Conservation (phyloP, 345 rosid genomes). For the Hypericum androsaemum region DNA sequence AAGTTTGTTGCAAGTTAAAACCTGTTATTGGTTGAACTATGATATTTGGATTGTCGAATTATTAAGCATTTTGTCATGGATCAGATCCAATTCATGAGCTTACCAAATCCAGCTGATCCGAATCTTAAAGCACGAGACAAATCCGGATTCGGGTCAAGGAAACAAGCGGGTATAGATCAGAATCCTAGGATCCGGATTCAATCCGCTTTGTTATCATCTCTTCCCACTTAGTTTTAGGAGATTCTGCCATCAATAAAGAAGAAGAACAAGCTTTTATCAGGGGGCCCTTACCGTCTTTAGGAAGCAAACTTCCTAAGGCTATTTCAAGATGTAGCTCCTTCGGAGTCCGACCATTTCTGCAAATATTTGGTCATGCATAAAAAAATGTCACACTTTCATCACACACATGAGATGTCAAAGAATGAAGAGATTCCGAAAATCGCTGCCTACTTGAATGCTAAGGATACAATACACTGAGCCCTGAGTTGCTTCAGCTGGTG, state of each 20-base stretch:
- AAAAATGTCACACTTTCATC: not conserved
- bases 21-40: no score
- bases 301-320: slow-evolving; percentile 62
- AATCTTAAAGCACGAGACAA: no score
- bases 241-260: not conserved
- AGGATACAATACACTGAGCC: slow-evolving; percentile 86
- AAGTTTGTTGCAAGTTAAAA: no score
- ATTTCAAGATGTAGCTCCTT: slow-evolving; percentile 82
- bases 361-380: slow-evolving; percentile 1
- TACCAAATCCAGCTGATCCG: no score
- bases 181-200: no score
- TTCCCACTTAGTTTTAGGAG: no score
- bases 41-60: no score
- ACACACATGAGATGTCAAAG: not conserved
- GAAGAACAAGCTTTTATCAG: slow-evolving; percentile 4
- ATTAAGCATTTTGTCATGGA: no score
- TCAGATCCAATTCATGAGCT: no score
- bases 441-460: slow-evolving; percentile 64
- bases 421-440: not conserved
- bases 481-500: slow-evolving; percentile 89
- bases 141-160: no score
- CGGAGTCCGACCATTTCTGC: slow-evolving; percentile 67
- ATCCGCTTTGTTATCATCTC: no score
- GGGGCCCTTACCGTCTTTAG: slow-evolving; percentile 54
- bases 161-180: no score